Base-by-base conservation (phyloP, 345 rosid species). In the Kernera saxatilis region DNA sequence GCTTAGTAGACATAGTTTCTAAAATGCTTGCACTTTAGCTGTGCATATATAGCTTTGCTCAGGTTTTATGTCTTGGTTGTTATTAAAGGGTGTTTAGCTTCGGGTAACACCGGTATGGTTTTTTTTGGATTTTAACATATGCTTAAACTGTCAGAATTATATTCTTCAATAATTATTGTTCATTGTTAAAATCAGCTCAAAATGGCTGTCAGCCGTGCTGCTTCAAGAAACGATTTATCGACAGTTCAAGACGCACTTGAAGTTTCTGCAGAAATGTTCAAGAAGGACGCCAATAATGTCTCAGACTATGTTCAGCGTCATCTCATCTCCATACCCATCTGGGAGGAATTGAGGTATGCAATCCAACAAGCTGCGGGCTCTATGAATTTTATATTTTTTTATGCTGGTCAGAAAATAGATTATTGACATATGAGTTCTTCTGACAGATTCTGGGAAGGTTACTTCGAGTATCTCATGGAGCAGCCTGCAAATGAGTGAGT, bases 391-490 rank as follows among this genome's bases (percentile, higher is more conserved):
- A 21, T 15, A 35, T 11, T 46, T 18, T 21, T 22, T 15, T 8
- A 13, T 52, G 27, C 49, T 59, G 50, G 48, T 71, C 26, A 50
- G 64, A 45, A 55, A 23, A 33, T 41, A 49, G 51, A 58, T 40
- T 57, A 23, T 53, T 69, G 68, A 68, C 21, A 53, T 39, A 55
- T 63, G 57, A 45, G 22, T 36, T 43, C 19, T 60, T 48, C 30
- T 59, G 54, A 81, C 85, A 95, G 99, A 84, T 95, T 95, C 72
- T 95, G 98, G 99, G 99, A 95, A 79, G 94, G 96, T 62, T 95
- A 88, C 78, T 92, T 91, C 70, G 99, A 95, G 78, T 75, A 82
- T 88, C 86, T 92, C 66, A 86, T 92, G 93, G 96, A 95, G 78
- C 86, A 60, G 69, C 88, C 88, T 67, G 85, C 97, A 17, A 85